Evolutionary conservation across 495 filamentous ascomycete species (phyloP), one percentile per base, ranked within the genome.

Genomic region (Penicillium samsonianum): DNA sequence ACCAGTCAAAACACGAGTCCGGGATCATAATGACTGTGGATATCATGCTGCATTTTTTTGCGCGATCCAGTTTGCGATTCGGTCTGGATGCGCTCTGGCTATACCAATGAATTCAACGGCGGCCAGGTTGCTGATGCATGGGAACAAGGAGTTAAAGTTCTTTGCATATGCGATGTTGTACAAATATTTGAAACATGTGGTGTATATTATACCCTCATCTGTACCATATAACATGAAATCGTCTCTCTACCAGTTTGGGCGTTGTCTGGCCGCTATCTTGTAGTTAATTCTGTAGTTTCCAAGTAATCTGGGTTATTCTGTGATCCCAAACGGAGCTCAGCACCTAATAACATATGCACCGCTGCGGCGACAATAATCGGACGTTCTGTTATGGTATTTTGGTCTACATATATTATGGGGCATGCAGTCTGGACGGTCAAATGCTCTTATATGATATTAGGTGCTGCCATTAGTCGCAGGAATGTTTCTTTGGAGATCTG

Each of bases 1-100:
- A 56, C 65, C 10, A 48, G 28, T 5, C 50, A 59, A 16, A 60
- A 28, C 45, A 52, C 67, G 42, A 60, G 28, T 40, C 44, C 60
- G 22, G 59, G 66, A 8, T 57, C 64, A 65, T 72, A 53, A 0
- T 19, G 9, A 11, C 3, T 35, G 10, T 33, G 52, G 20, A 4
- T 11, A 12, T 28, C 1, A n/a, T 33, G 33, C 53, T 47, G 20
- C 10, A 4, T 28, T 9, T 0, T 31, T 31, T 16, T 19, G 42
- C 22, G 31, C 16, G 5, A 5, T 55, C 14, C 10, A 22, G 20
- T 40, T 17, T 23, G n/a, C 53, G 22, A 48, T 20, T 46, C 42
- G 20, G 25, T 3, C 41, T 54, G 10, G 28, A 22, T 46, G 42
- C 42, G 30, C 30, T 38, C 20, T 25, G 7, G 23, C 28, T 35